phyloP scores from a whole-genome alignment of 2,329 filamentous ascomycete genomes.

The Colletotrichum chrysophilum region DNA sequence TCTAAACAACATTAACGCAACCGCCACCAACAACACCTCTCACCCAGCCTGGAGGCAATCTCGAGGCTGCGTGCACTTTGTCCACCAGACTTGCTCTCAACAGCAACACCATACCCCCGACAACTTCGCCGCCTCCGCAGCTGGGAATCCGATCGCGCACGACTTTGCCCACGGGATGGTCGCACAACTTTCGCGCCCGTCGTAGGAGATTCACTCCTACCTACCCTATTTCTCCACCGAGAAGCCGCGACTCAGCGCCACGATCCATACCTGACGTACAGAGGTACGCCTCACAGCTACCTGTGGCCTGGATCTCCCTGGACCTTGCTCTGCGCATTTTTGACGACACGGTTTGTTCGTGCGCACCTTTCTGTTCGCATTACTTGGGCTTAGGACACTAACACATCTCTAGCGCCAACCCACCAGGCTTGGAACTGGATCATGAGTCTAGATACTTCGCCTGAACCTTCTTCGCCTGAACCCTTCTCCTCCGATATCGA shows the following conservation, averaged over 20 bases:
- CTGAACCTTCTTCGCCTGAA: conserved; percentile 7
- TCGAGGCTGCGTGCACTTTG: not conserved
- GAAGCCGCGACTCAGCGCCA: not conserved
- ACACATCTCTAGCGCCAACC: conserved; percentile 10
- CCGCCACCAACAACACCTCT: conserved; percentile 1
- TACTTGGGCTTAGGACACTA: not conserved
- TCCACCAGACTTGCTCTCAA: not conserved
- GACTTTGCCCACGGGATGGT: conserved; percentile 4
- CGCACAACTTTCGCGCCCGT: not conserved
- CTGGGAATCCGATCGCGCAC: not conserved
- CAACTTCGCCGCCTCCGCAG: not conserved
- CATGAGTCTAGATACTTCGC: conserved; percentile 16
- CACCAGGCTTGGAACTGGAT: not conserved
- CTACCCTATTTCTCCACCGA: not conserved
- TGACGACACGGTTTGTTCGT: conserved; percentile 14
- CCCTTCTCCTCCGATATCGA: not conserved
- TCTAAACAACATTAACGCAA: not conserved
- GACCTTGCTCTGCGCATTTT: not conserved
- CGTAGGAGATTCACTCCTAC: conserved; percentile 16
- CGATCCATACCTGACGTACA: not conserved
- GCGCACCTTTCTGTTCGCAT: not conserved
- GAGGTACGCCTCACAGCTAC: not conserved
- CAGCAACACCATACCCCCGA: not conserved
- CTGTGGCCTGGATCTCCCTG: not conserved
- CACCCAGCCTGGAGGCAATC: not conserved